Conservation (phyloP, 192 early-diverging fungal genomes). For the Gryganskiella cystojenkinii region DNA sequence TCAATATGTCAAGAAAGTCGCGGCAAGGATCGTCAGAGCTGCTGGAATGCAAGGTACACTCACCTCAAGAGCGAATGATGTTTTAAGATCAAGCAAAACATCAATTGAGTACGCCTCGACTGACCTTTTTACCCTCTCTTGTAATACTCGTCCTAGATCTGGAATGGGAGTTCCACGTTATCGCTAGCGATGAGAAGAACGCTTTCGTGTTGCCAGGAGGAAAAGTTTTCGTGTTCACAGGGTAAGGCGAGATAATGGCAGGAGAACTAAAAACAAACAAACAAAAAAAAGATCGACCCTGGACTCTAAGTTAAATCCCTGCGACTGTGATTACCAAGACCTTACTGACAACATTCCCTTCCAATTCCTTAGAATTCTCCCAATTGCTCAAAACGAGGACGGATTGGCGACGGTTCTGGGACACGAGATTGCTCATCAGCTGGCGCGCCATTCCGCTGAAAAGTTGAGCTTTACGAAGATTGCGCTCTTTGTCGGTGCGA, state of each 20-base stretch:
- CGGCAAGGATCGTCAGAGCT: slow-evolving; percentile 74
- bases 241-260: too few species aligned
- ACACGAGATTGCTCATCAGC: slow-evolving; percentile 94
- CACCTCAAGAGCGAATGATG: background rate
- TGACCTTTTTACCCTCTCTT: background rate
- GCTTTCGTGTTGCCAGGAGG: slow-evolving; percentile 97
- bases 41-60: slow-evolving; percentile 67
- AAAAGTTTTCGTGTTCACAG: slow-evolving; percentile 98
- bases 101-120: background rate
- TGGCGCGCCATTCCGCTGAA: slow-evolving; percentile 92
- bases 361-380: slow-evolving; percentile 70
- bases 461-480: slow-evolving; percentile 83
- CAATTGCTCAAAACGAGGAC: slow-evolving; percentile 80
- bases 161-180: slow-evolving; percentile 94
- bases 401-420: slow-evolving; percentile 94
- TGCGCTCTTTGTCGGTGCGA: slow-evolving; percentile 64
- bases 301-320: too few species aligned
- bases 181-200: slow-evolving; percentile 83
- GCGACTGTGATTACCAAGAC: background rate
- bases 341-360: background rate
- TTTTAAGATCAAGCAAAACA: background rate
- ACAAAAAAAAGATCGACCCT: background rate
- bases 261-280: too few species aligned
- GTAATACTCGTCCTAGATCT: slow-evolving; percentile 48
- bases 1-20: slow-evolving; percentile 75